A percentile compares a stretch with the other conserved stretches of the same genome.
These are phyloP conservation scores for Aspergillus saccharolyticus DNA, from an alignment of 495 filamentous ascomycete species.

Conservation along the genomic window DNA sequence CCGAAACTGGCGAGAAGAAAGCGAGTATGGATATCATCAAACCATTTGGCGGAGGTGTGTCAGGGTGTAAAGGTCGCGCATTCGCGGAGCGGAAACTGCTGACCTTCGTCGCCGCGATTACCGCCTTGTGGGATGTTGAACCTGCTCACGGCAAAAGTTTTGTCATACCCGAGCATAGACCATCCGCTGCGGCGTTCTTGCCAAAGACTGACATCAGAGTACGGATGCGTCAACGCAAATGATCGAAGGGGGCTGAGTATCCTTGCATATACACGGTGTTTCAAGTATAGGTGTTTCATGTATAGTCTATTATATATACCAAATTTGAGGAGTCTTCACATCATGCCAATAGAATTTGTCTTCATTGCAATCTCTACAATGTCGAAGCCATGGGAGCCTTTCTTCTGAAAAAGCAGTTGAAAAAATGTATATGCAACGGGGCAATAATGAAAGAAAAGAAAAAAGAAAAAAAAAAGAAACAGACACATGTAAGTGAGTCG, in stretches of 20 bases:
- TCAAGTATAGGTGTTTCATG: not conserved
- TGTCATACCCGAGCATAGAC: constrained; percentile 28
- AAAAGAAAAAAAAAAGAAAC: too few relatives aligned
- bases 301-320: not conserved
- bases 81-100: constrained; percentile 50
- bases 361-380: too few relatives aligned
- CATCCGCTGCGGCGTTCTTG: constrained; percentile 33
- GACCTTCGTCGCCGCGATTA: constrained; percentile 41
- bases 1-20: constrained; percentile 26
- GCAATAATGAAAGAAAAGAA: too few relatives aligned
- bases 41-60: constrained; percentile 43
- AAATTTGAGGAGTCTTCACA: not conserved
- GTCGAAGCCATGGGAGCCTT: too few relatives aligned
- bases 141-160: constrained; percentile 28
- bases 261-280: constrained; percentile 3
- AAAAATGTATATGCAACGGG: too few relatives aligned
- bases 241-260: not conserved
- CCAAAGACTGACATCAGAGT: constrained; percentile 36
- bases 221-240: constrained; percentile 29
- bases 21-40: constrained; percentile 28
- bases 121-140: constrained; percentile 50
- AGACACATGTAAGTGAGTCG: too few relatives aligned
- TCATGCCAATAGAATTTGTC: too few relatives aligned
- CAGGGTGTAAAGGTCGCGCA: constrained; percentile 42
- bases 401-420: too few relatives aligned